phyloP scores from a whole-genome alignment of 2,329 filamentous ascomycete species.

The Sclerotinia spermophila region DNA sequence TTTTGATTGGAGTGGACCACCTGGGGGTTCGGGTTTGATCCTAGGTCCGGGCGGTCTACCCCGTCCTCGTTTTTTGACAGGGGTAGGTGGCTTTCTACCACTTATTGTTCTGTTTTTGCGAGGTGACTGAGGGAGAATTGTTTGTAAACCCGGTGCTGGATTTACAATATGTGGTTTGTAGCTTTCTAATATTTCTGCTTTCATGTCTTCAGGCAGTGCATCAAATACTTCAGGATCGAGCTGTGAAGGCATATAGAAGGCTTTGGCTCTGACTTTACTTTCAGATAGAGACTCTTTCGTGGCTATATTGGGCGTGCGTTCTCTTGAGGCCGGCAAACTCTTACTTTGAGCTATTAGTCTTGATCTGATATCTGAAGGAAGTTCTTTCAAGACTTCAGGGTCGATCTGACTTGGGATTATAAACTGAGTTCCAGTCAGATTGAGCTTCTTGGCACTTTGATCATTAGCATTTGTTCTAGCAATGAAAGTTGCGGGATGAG shows the following conservation, averaged over 20 bases:
- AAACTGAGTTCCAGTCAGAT: constrained; percentile 85
- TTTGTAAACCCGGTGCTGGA: constrained; percentile 33
- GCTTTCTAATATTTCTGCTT: constrained; percentile 73
- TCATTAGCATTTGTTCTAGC: constrained; percentile 46
- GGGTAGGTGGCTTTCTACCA: constrained; percentile 40
- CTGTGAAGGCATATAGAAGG: constrained; percentile 55
- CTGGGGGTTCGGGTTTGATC: background rate
- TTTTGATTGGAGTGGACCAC: constrained; percentile 17
- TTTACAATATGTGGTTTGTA: constrained; percentile 46
- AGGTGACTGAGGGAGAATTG: constrained; percentile 45
- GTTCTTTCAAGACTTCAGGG: constrained; percentile 72
- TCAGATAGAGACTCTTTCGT: constrained; percentile 35
- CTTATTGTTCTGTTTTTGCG: constrained; percentile 48
- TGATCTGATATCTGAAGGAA: constrained; percentile 78
- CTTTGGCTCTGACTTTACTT: constrained; percentile 23
- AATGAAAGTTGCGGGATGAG: constrained; percentile 53
- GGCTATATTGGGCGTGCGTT: constrained; percentile 30
- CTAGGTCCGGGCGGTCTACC: constrained; percentile 40
- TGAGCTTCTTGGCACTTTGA: constrained; percentile 63
- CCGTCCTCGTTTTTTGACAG: constrained; percentile 61
- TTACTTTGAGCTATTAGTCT: constrained; percentile 62
- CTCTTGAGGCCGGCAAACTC: constrained; percentile 26
- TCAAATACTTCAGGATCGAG: constrained; percentile 81
- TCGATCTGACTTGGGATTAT: constrained; percentile 83
- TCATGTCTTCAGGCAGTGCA: constrained; percentile 80